Base-by-base conservation (phyloP, 2,329 filamentous ascomycete genomes). In the Xylariaceae sp. region DNA sequence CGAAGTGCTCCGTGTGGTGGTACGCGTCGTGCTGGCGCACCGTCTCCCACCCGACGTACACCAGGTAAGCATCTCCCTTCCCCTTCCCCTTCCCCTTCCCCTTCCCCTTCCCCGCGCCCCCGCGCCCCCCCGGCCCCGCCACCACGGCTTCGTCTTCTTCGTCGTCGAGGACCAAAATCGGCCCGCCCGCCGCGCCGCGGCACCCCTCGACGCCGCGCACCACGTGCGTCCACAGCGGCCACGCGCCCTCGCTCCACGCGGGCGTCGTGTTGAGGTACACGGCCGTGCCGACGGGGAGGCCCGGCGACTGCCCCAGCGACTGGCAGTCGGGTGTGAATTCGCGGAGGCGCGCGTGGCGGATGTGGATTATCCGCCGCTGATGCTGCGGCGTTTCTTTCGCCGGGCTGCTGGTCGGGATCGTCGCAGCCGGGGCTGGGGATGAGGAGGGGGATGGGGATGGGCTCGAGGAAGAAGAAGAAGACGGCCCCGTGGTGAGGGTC, bases 21-120 rank as follows among this genome's bases (percentile, higher is more conserved):
- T 60, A 60, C 13, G 40, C 46, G 24, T 59, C 50, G 37, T 60
- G 56, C 16, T 52, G 32, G 27, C 52, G 46, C 5, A 56, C 43
- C 31, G 42, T 53, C 37, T 56, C 47, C 58, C 55, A 58, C n/a
- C 53, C 55, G 7, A 59, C 55, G 35, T 51, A 54, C 14, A 57
- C 57, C 6, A 58, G 37, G 43, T 53, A 59, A 59, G 17, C 45
- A 49, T 5, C 37, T 38, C 7, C 40, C 41, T 17, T 46, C 34
- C 8, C 49, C 52, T 14, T 54, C n/a, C n/a, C n/a, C n/a, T n/a
- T n/a, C n/a, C n/a, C n/a, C n/a, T n/a, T n/a, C n/a, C n/a, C n/a
- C n/a, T n/a, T n/a, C n/a, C n/a, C n/a, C n/a, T n/a, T n/a, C n/a
- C n/a, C n/a, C n/a, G n/a, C n/a, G n/a, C n/a, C n/a, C n/a, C n/a